Percentiles rank a stretch among this genome's conserved stretches.
phyloP scores from a whole-genome alignment of 345 rosid genomes.

The Orychophragmus violaceus region DNA sequence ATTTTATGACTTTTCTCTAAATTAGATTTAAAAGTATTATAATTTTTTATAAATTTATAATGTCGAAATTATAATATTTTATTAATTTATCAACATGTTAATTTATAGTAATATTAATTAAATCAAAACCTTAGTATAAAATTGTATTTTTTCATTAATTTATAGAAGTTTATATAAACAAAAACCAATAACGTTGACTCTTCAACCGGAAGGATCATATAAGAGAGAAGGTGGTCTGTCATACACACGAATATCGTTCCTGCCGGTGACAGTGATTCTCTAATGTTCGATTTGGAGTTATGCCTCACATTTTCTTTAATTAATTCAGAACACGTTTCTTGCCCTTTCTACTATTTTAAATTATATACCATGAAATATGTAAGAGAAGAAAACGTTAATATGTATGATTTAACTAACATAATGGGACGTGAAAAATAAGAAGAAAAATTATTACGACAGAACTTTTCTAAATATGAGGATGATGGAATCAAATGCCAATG shows the following conservation, averaged over 20 bases:
- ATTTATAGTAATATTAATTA: too few species aligned
- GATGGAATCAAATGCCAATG: slow-evolving; percentile 11
- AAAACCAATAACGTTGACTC: slow-evolving; percentile 12
- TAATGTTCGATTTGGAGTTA: slow-evolving; percentile 10
- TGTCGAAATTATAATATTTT: too few species aligned
- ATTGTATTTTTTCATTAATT: too few species aligned
- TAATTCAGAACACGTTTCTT: background rate
- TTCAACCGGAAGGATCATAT: slow-evolving; percentile 10
- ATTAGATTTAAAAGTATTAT: too few species aligned
- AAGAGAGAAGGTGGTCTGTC: slow-evolving; percentile 9
- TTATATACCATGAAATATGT: background rate
- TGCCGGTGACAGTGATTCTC: slow-evolving; percentile 16
- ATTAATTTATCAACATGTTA: too few species aligned
- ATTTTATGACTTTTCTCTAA: too few species aligned
- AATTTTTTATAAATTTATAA: too few species aligned
- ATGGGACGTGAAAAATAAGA: background rate
- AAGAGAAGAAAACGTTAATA: background rate
- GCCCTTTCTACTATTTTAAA: background rate
- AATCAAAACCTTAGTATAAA: too few species aligned
- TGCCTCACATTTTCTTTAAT: slow-evolving; percentile 14
- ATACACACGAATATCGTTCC: slow-evolving; percentile 8
- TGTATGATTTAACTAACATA: too few species aligned
- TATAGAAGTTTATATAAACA: too few species aligned
- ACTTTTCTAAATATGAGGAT: background rate
- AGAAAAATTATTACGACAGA: background rate